Conservation (phyloP, 2,329 filamentous ascomycete genomes). For the Diaporthe aspalathi region DNA sequence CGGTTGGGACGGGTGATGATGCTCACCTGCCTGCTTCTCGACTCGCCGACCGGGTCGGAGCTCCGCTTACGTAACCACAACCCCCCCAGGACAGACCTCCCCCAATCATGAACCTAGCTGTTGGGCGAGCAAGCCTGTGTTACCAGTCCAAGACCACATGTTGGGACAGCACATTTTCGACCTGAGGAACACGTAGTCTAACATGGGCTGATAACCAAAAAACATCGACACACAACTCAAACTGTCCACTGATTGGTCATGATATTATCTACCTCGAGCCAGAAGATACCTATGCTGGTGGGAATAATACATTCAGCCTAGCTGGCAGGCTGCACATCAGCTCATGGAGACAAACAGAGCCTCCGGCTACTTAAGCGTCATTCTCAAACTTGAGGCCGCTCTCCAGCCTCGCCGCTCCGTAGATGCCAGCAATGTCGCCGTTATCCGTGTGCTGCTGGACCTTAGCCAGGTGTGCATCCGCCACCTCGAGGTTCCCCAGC, state of each 20-base stretch:
- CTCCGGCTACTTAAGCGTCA: constrained; percentile 46
- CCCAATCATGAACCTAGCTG: constrained; percentile 7
- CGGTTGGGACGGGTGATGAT: constrained; percentile 26
- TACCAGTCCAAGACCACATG: neutral
- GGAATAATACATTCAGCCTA: neutral
- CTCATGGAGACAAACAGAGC: neutral
- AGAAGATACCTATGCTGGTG: neutral
- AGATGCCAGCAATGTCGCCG: constrained; percentile 85
- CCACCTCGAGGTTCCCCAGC: constrained; percentile 74
- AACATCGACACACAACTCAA: too few relatives aligned
- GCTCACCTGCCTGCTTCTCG: constrained; percentile 31
- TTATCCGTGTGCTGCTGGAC: constrained; percentile 74
- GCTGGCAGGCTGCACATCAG: neutral
- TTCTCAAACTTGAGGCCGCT: constrained; percentile 81
- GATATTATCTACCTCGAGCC: neutral
- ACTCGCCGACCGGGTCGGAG: constrained; percentile 7
- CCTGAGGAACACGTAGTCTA: neutral
- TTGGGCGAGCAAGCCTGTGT: constrained; percentile 8
- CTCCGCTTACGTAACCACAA: constrained; percentile 29
- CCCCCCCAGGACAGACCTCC: constrained; percentile 1
- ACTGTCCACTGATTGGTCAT: neutral
- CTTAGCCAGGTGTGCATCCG: constrained; percentile 73
- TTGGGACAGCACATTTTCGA: neutral
- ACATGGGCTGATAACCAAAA: neutral
- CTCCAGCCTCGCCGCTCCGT: constrained; percentile 81